Base-by-base conservation (phyloP, 2,329 filamentous ascomycete species). In the Ophiosphaerella korrae region DNA sequence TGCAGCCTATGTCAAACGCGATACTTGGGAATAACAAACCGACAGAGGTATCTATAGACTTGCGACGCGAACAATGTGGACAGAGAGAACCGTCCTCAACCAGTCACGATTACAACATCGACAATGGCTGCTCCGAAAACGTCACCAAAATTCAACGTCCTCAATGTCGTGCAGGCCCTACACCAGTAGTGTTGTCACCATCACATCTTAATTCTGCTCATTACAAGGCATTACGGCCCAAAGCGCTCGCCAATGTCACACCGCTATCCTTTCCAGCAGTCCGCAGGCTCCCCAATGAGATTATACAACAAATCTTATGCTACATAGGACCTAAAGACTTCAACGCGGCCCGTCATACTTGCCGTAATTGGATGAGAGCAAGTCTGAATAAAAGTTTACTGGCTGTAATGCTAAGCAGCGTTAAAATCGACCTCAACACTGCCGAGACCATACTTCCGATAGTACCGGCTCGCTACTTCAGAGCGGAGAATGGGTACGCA, bases 311-410 rank as follows among this genome's bases (percentile, higher is more conserved):
- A 6, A 76, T 84, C 5, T 80, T 77, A 51, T 57, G 53, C 5
- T 72, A 76, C 56, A 66, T 83, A 3, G 58, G 67, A 12, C 80
- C 80, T 0, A 67, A 70, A 21, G 78, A 81, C 58, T 88, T 87
- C 65, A 81, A 88, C 60, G 77, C 82, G 46, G 84, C 84, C 13
- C 78, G 85, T 14, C 80, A 83, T 54, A 80, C 80, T 14, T 88
- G 84, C 62, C 79, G 80, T 39, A 69, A 72, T 32, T 88, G 84
- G 86, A 84, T 86, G 74, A 68, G 78, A 33, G 79, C 78, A 18
- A 82, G 84, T 42, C 66, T 88, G n/a, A 74, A 85, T 42, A 68
- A 71, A 36, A 70, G 61, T 2, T 58, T 88, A 2, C 71, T 88
- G 9, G 68, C 72, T 23, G 62, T 60, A 2, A 85, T 86, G 81